Evolutionary conservation across 225 moss, liverwort and hornwort species (phyloP).

Genomic region (Straminergon stramineum): DNA sequence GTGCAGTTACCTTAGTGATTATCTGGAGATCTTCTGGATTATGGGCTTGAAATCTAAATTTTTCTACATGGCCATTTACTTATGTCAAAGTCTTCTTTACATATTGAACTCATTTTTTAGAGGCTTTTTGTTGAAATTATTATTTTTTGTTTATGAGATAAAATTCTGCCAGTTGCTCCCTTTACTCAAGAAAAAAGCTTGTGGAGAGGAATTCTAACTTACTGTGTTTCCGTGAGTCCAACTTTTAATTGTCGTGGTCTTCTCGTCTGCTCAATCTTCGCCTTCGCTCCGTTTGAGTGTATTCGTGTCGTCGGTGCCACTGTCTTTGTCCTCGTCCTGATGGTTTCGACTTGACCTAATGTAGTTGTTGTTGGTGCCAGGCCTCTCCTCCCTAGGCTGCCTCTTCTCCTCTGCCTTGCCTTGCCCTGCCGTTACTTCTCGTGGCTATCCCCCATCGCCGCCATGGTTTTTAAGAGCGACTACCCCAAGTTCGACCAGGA

Average conservation of each 20-base stretch:
- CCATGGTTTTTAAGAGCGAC: conserved; percentile 82
- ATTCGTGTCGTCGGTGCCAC: neutral
- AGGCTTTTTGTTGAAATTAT: neutral
- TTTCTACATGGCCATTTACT: neutral
- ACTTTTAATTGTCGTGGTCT: neutral
- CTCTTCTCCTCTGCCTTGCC: no score
- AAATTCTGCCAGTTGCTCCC: neutral
- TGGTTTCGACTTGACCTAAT: neutral
- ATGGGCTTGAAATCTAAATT: neutral
- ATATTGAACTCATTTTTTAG: neutral
- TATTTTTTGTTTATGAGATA: neutral
- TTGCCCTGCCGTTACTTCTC: neutral
- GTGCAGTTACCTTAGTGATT: neutral
- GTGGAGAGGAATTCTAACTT: neutral
- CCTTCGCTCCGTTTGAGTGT: neutral
- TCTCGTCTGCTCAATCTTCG: neutral
- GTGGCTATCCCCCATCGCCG: neutral
- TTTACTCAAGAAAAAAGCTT: neutral
- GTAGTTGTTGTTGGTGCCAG: neutral
- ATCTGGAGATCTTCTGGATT: neutral
- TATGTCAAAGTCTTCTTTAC: neutral
- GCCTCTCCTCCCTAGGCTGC: neutral
- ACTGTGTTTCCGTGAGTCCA: neutral
- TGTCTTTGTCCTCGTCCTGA: neutral
- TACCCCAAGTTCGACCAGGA: conserved; percentile 86